Evolutionary conservation across 768 basidiomycete genomes (phyloP).

Genomic region (Pulveroboletus sp.): DNA sequence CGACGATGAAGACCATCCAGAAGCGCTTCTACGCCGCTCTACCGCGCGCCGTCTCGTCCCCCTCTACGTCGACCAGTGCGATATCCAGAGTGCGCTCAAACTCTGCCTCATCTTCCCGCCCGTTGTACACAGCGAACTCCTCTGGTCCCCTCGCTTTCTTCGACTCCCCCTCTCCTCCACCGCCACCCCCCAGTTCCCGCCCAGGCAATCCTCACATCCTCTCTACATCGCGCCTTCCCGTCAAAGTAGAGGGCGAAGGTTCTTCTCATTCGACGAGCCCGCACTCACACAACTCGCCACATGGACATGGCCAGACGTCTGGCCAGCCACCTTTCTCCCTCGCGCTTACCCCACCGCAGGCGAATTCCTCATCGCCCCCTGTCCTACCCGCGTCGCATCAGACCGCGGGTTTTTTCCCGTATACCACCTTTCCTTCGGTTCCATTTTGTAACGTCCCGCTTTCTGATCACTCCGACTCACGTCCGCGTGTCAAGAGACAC

Average conservation of each 20-base stretch:
- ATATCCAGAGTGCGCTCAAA: conserved; percentile 43
- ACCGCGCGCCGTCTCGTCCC: conserved; percentile 30
- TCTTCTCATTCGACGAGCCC: conserved; percentile 32
- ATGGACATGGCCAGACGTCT: conserved; percentile 32
- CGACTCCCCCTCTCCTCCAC: conserved; percentile 34
- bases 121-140: conserved; percentile 37
- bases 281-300: conserved; percentile 31
- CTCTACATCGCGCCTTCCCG: conserved; percentile 40
- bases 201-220: conserved; percentile 37
- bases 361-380: conserved; percentile 30
- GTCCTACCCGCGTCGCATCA: conserved; percentile 28
- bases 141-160: conserved; percentile 37
- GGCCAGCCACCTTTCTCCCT: conserved; percentile 36
- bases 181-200: conserved; percentile 38
- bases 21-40: conserved; percentile 47
- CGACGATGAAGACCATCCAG: conserved; percentile 46
- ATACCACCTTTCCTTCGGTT: conserved; percentile 31
- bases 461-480: conserved; percentile 25
- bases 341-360: conserved; percentile 41
- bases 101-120: conserved; percentile 36
- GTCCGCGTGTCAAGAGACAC: conserved; percentile 30
- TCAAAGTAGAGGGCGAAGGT: conserved; percentile 44
- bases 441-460: conserved; percentile 26
- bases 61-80: conserved; percentile 28
- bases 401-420: conserved; percentile 33